Percentiles rank a stretch among this genome's conserved stretches.
phyloP scores from a whole-genome alignment of 352 stramenopile genomes.

The Phytophthora aleatoria region DNA sequence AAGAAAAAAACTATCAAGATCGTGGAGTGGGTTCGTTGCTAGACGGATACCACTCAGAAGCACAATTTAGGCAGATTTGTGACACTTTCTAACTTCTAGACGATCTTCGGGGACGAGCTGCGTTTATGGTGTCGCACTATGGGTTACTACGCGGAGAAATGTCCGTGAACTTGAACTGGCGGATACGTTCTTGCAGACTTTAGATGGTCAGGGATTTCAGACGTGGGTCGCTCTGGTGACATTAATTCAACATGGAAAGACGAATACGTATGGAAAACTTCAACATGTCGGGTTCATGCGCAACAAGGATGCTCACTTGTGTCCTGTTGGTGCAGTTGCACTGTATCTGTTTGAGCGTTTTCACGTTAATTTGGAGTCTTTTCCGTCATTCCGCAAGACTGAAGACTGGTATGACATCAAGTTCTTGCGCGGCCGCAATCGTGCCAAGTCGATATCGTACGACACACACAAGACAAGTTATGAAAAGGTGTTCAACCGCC shows the following conservation, averaged over 20 bases:
- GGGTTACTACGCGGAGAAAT: too few species aligned
- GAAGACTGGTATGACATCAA: constrained; percentile 15
- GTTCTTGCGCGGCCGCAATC: not conserved
- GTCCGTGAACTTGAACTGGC: too few species aligned
- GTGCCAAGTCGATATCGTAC: not conserved
- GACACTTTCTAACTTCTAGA: too few species aligned
- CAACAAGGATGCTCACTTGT: constrained; percentile 10
- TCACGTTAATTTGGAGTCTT: not conserved
- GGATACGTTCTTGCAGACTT: not conserved
- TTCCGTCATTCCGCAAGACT: not conserved
- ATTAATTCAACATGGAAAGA: not conserved
- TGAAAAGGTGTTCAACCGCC: not conserved
- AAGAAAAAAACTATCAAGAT: too few species aligned
- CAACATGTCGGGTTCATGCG: constrained; percentile 6
- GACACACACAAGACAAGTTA: constrained; percentile 9
- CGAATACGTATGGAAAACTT: constrained; percentile 7
- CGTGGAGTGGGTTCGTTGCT: too few species aligned
- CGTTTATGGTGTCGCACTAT: too few species aligned
- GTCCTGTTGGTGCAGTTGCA: constrained; percentile 1
- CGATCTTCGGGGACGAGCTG: too few species aligned
- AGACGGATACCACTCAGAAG: too few species aligned
- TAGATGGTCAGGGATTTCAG: constrained; percentile 13
- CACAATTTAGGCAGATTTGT: not conserved
- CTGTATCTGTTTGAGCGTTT: constrained; percentile 6
- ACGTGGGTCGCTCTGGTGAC: not conserved